Base-by-base conservation (phyloP, 768 basidiomycete species). In the Leccinellum luteum region DNA sequence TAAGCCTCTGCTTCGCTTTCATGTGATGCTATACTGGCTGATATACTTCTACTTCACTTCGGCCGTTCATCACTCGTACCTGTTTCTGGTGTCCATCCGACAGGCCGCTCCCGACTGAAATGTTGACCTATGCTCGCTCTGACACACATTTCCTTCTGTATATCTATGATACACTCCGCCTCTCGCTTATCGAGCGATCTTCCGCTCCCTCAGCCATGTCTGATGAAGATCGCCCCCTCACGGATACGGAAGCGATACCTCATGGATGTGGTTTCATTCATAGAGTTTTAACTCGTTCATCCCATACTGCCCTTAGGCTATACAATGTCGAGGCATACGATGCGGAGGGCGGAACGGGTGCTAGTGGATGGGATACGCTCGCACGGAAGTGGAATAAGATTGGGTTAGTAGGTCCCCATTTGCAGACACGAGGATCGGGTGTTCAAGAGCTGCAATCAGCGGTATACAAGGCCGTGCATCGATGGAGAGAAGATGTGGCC, bases 61-160 rank as follows among this genome's bases (percentile, higher is more conserved):
- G 21, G 12, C 13, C 10, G 30, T 17, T 25, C 8, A 48, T 51
- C 27, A 17, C 19, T 34, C 19, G 15, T 23, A 14, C 12, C 14
- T 15, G 12, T 34, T 47, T 51, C 15, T 7, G 23, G 14, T 28
- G 41, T 48, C 13, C 12, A 19, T 35, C 17, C 15, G 19, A 30
- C 50, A 84, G 86, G 55, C 96, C 96, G 0, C 75, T 98, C 4
- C 89, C 94, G 0, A 73, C 82, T 51, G 94, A 92, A 63, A 97
- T 99, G 94, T 74, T 93, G 19, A 76, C 82, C 53, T 99, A 98
- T 69, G 97, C 97, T 2, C 88, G 94, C 28, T 92, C 93, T 2
- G 97, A 99, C 71, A 99, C 96, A 0, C 97, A 98, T 72, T 98
- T 90, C 75, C 82, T 99, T 2, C 78, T 99, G 28, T 92, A 84